phyloP scores from a whole-genome alignment of 495 filamentous ascomycete species.

The Neurospora sp. region DNA sequence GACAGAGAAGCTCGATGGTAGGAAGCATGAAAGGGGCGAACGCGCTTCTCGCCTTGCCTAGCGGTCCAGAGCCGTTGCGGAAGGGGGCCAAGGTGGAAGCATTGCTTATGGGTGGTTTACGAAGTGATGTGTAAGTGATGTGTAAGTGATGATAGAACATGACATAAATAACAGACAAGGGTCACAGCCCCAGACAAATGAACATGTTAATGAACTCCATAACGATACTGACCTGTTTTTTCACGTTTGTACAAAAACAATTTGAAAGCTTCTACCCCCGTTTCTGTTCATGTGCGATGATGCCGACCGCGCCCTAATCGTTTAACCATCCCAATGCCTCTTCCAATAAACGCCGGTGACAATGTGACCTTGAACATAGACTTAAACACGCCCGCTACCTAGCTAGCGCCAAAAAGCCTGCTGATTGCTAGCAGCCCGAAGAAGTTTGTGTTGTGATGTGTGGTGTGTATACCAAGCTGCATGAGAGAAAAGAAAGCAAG shows the following conservation, averaged over 20 bases:
- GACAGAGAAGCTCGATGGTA: conserved; percentile 79
- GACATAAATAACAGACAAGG: neutral
- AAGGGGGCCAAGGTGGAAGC: conserved; percentile 36
- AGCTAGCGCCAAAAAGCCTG: neutral
- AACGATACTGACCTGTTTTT: conserved; percentile 19
- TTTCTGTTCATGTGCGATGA: conserved; percentile 9
- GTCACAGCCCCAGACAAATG: neutral
- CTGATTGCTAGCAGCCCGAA: neutral
- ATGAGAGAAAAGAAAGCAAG: neutral
- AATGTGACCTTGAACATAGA: conserved; percentile 17
- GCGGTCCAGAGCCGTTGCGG: conserved; percentile 28
- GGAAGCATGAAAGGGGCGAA: conserved; percentile 85
- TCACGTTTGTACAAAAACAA: conserved; percentile 6
- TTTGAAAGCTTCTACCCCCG: conserved; percentile 10
- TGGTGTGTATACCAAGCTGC: neutral
- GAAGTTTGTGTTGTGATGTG: neutral
- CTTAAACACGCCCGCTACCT: conserved; percentile 11
- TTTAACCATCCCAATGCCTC: conserved; percentile 16
- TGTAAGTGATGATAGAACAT: conserved; percentile 3
- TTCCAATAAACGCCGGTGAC: conserved; percentile 26
- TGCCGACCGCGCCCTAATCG: conserved; percentile 16
- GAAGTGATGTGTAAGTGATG: conserved; percentile 13
- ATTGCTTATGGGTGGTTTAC: conserved; percentile 31
- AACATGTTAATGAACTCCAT: neutral
- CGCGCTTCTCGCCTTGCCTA: conserved; percentile 67